Evolutionary conservation across 306 rosid genomes (phyloP).

Genomic region (Fagus crenata): DNA sequence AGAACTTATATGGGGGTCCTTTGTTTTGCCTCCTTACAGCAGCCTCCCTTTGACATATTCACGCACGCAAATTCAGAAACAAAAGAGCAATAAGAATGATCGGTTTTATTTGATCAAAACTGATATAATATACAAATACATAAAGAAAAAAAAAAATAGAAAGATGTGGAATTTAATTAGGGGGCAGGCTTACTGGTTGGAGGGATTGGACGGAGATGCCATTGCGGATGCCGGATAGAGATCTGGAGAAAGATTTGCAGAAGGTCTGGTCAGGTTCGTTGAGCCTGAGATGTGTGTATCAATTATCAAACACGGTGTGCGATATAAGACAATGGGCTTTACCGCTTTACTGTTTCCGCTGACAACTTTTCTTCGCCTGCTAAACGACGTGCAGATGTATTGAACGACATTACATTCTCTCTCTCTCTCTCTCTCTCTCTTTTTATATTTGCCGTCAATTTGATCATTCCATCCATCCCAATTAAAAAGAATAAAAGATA

Average conservation of each 20-base stretch:
- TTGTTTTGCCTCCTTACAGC: conserved; percentile 53
- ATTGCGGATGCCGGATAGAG: conserved; percentile 38
- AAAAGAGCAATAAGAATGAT: background rate
- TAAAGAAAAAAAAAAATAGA: too few relatives aligned
- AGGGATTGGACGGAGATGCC: conserved; percentile 58
- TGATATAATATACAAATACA: too few relatives aligned
- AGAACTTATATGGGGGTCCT: conserved; percentile 71
- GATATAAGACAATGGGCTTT: too few relatives aligned
- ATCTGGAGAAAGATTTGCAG: conserved; percentile 6
- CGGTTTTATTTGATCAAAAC: background rate
- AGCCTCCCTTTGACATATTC: conserved; percentile 46
- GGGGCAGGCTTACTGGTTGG: conserved; percentile 47
- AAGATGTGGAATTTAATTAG: background rate
- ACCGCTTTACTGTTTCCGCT: too few relatives aligned
- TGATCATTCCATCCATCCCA: too few relatives aligned
- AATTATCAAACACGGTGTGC: too few relatives aligned
- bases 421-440: too few relatives aligned
- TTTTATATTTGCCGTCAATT: too few relatives aligned
- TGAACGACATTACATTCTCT: too few relatives aligned
- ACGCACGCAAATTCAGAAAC: background rate
- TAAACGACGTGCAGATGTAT: too few relatives aligned
- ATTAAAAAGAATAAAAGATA: too few relatives aligned
- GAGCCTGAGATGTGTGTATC: background rate
- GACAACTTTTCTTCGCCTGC: too few relatives aligned
- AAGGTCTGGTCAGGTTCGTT: background rate